Percentiles rank a stretch among this genome's conserved stretches.
Conservation (phyloP, 192 early-diverging fungal genomes). For the Backusella tarrabulga region DNA sequence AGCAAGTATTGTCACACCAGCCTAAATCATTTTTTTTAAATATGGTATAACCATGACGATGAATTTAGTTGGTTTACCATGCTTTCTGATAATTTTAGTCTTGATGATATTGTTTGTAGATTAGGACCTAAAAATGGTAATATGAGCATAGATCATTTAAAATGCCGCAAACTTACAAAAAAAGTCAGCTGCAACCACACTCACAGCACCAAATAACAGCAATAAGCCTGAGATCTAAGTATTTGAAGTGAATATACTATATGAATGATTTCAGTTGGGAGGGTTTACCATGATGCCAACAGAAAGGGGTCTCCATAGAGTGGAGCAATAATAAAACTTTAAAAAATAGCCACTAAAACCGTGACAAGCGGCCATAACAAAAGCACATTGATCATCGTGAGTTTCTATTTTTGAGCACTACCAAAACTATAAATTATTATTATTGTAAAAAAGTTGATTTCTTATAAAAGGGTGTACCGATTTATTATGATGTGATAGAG, state of each 20-base stretch:
- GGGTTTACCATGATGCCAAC: constrained; percentile 41
- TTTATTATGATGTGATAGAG: constrained; percentile 1
- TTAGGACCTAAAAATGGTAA: constrained; percentile 58
- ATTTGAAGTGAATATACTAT: background rate
- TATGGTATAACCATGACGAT: background rate
- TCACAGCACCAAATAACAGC: constrained; percentile 61
- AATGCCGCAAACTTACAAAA: constrained; percentile 53
- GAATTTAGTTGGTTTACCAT: constrained; percentile 44
- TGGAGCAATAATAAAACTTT: constrained; percentile 51
- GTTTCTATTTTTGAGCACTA: constrained; percentile 51
- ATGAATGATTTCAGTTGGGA: background rate
- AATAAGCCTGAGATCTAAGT: background rate
- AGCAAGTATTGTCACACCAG: constrained; percentile 72
- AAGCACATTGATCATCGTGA: constrained; percentile 51
- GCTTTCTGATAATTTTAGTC: constrained; percentile 78
- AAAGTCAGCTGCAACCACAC: constrained; percentile 75
- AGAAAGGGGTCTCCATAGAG: constrained; percentile 21
- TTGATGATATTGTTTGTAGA: constrained; percentile 70
- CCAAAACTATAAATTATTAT: background rate
- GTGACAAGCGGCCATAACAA: constrained; percentile 56
- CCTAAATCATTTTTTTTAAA: constrained; percentile 29
- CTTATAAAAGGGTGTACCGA: background rate
- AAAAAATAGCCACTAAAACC: constrained; percentile 55
- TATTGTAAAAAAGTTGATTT: background rate
- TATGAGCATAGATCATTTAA: background rate